Percentiles rank a stretch among this genome's conserved stretches.
These are phyloP conservation scores for Diutina scorzettiae DNA, from an alignment of 1,139 yeast species.

Conservation along the genomic window DNA sequence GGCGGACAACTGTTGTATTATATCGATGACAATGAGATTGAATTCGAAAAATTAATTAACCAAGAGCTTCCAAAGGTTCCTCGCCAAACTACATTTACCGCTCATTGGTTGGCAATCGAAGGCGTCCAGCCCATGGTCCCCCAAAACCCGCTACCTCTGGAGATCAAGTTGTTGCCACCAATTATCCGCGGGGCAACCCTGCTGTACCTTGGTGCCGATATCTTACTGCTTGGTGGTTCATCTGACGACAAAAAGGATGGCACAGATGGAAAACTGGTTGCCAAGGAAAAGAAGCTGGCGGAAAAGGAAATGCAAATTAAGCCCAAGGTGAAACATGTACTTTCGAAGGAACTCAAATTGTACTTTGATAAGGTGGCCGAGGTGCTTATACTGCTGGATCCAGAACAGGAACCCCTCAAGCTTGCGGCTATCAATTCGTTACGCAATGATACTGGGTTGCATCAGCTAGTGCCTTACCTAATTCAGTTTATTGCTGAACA, in stretches of 20 bases:
- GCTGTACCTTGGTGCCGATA: constrained; percentile 21
- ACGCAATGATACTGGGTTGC: constrained; percentile 89
- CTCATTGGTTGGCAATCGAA: constrained; percentile 98
- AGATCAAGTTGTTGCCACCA: constrained; percentile 55
- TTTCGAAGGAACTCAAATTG: constrained; percentile 85
- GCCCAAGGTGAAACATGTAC: constrained; percentile 92
- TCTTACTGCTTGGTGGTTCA: constrained; percentile 7
- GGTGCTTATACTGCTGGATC: constrained; percentile 53
- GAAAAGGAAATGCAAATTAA: constrained; percentile 66
- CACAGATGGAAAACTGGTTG: constrained; percentile 11
- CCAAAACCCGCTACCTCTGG: constrained; percentile 83
- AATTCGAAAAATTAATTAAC: constrained; percentile 85
- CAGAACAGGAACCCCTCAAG: constrained; percentile 47
- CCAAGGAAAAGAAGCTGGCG: constrained; percentile 17
- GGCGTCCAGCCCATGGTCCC: constrained; percentile 98
- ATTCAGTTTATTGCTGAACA: constrained; percentile 95
- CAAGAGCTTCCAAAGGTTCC: constrained; percentile 96
- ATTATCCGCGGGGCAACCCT: constrained; percentile 60
- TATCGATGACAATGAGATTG: constrained; percentile 83
- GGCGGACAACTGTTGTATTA: constrained; percentile 85
- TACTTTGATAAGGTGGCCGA: constrained; percentile 87
- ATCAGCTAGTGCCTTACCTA: constrained; percentile 92
- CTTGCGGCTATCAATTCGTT: constrained; percentile 77
- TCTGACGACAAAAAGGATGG: constrained; percentile 13
- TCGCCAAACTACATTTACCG: constrained; percentile 80